phyloP scores from a whole-genome alignment of 2,329 filamentous ascomycete genomes.

The Hypoxylon sp. region DNA sequence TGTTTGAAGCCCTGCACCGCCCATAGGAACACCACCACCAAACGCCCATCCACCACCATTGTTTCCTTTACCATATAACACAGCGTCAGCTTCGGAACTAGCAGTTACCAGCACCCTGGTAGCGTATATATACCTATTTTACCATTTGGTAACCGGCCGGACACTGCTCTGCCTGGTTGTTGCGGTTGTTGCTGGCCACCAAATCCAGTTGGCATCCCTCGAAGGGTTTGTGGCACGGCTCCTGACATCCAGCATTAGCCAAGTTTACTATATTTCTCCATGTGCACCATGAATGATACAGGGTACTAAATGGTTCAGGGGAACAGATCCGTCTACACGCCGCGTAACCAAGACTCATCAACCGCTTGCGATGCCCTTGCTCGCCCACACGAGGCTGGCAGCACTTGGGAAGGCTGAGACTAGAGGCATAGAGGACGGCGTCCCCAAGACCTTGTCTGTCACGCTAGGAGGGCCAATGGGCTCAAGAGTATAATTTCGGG shows the following conservation, averaged over 20 bases:
- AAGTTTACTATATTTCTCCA: constrained; percentile 41
- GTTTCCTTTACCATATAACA: constrained; percentile 56
- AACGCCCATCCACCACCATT: constrained; percentile 73
- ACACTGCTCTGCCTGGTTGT: constrained; percentile 66
- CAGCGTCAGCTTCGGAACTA: constrained; percentile 47
- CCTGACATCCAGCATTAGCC: constrained; percentile 60
- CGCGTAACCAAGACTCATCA: constrained; percentile 13
- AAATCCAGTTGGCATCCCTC: constrained; percentile 72
- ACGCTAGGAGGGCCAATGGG: constrained; percentile 23
- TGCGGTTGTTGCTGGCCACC: constrained; percentile 71
- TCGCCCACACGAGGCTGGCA: constrained; percentile 32
- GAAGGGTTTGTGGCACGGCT: constrained; percentile 72
- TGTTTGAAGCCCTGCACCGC: constrained; percentile 66
- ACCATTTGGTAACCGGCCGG: constrained; percentile 73
- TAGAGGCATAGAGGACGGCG: background rate
- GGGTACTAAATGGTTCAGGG: constrained; percentile 14
- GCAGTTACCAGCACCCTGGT: constrained; percentile 19
- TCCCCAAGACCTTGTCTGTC: constrained; percentile 16
- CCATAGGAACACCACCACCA: constrained; percentile 72
- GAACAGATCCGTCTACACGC: constrained; percentile 12
- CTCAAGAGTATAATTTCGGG: constrained; percentile 20
- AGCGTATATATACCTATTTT: constrained; percentile 69
- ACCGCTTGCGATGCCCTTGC: constrained; percentile 20
- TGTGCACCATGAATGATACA: constrained; percentile 20
- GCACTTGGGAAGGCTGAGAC: constrained; percentile 37